Evolutionary conservation across 1,139 yeast genomes (phyloP).

Genomic region (Nakaseomyces sp.): DNA sequence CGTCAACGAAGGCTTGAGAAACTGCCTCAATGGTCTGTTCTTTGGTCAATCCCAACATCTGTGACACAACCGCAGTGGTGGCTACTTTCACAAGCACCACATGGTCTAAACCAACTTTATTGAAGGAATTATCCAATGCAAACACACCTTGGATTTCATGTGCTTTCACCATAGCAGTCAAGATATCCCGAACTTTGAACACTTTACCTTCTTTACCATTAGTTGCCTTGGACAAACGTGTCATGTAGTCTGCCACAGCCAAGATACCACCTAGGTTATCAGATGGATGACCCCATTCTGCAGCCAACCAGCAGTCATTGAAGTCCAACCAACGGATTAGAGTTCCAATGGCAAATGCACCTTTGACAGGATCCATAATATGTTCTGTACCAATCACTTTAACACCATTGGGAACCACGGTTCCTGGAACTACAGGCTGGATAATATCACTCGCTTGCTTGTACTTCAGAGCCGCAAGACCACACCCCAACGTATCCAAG

Average conservation of each 20-base stretch:
- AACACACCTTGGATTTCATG: slow-evolving; percentile 53
- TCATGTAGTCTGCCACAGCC: slow-evolving; percentile 49
- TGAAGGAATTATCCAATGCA: slow-evolving; percentile 51
- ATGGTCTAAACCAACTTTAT: slow-evolving; percentile 52
- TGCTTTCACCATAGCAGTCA: slow-evolving; percentile 51
- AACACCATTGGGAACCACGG: slow-evolving; percentile 46
- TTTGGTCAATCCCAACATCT: slow-evolving; percentile 41
- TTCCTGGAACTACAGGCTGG: slow-evolving; percentile 50
- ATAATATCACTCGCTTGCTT: slow-evolving; percentile 41
- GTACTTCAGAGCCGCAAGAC: slow-evolving; percentile 50
- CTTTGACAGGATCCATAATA: slow-evolving; percentile 47
- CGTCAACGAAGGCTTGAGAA: slow-evolving; percentile 54
- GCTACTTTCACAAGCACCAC: slow-evolving; percentile 54
- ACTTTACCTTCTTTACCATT: slow-evolving; percentile 34
- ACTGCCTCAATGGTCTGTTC: slow-evolving; percentile 48
- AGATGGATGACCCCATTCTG: slow-evolving; percentile 60
- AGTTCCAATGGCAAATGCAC: slow-evolving; percentile 50
- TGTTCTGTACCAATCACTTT: slow-evolving; percentile 45
- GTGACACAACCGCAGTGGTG: slow-evolving; percentile 50
- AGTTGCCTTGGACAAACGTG: slow-evolving; percentile 39
- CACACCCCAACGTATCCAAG: slow-evolving; percentile 51
- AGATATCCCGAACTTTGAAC: slow-evolving; percentile 42
- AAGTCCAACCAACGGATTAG: slow-evolving; percentile 51
- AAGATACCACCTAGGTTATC: slow-evolving; percentile 52
- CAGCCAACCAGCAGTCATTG: slow-evolving; percentile 57